Evolutionary conservation across 2,329 filamentous ascomycete species (phyloP).

Genomic region (Stachybotrys elegans): DNA sequence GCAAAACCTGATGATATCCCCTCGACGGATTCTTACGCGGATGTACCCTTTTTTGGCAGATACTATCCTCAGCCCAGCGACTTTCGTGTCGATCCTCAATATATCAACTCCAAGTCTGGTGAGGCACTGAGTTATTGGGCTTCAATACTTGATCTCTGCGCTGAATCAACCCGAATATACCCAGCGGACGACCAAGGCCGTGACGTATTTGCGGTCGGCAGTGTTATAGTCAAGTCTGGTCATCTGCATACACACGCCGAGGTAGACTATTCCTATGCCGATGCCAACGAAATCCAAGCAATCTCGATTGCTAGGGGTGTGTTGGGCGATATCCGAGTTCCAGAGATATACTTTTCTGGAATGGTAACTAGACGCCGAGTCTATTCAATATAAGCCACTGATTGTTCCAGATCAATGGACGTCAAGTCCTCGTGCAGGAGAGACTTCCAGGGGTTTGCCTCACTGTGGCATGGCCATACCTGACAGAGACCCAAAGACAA

Average conservation of each 20-base stretch:
- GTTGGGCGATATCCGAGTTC: constrained; percentile 23
- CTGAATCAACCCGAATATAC: constrained; percentile 23
- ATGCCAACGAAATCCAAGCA: constrained; percentile 33
- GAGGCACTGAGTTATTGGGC: constrained; percentile 24
- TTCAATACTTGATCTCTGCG: constrained; percentile 24
- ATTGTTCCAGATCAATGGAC: constrained; percentile 25
- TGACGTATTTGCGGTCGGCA: constrained; percentile 36
- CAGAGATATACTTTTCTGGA: constrained; percentile 31
- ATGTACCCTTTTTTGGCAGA: constrained; percentile 13
- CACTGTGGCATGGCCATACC: constrained; percentile 30
- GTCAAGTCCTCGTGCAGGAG: constrained; percentile 31
- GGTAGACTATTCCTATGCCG: constrained; percentile 32
- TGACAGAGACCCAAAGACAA: constrained; percentile 22
- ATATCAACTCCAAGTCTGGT: constrained; percentile 17
- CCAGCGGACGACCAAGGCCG: constrained; percentile 25
- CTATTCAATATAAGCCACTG: neutral
- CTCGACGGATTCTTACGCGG: constrained; percentile 9
- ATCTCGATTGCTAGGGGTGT: constrained; percentile 21
- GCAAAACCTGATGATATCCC: constrained; percentile 12
- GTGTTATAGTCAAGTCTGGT: constrained; percentile 32
- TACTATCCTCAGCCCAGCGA: constrained; percentile 10
- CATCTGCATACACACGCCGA: constrained; percentile 19
- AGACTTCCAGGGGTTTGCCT: constrained; percentile 30
- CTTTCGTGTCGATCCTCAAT: constrained; percentile 10
- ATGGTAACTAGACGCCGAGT: constrained; percentile 20